Conservation (phyloP, 2,329 filamentous ascomycete species). For the Ophidiomyces ophidiicola region DNA sequence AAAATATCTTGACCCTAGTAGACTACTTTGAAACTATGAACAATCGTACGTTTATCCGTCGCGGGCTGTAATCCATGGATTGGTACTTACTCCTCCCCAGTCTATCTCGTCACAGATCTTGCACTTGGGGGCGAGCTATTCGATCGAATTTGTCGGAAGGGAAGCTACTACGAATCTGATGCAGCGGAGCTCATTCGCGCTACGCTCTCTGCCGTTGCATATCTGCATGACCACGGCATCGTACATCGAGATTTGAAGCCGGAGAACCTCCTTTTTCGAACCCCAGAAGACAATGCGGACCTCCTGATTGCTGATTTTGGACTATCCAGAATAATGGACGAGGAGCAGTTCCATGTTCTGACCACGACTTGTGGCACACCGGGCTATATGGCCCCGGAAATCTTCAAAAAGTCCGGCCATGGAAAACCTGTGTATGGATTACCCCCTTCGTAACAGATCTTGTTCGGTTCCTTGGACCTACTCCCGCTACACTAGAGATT, state of each 20-base stretch:
- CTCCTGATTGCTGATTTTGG: slow-evolving; percentile 96
- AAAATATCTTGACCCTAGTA: slow-evolving; percentile 93
- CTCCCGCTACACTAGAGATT: not conserved
- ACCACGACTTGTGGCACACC: slow-evolving; percentile 97
- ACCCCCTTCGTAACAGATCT: not conserved
- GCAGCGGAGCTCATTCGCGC: slow-evolving; percentile 90
- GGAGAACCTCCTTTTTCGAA: slow-evolving; percentile 91
- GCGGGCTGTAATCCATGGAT: not conserved
- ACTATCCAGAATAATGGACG: slow-evolving; percentile 93
- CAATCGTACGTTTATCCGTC: slow-evolving; percentile 54
- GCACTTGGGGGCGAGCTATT: slow-evolving; percentile 94
- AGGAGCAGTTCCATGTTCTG: slow-evolving; percentile 93
- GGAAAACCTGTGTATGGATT: slow-evolving; percentile 72
- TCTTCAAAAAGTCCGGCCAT: slow-evolving; percentile 97
- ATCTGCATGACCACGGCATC: slow-evolving; percentile 96
- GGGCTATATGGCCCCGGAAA: slow-evolving; percentile 98
- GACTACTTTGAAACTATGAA: slow-evolving; percentile 99
- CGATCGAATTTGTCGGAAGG: slow-evolving; percentile 96
- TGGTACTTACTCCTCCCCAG: slow-evolving; percentile 27
- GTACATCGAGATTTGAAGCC: slow-evolving; percentile 96
- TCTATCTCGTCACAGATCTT: slow-evolving; percentile 94
- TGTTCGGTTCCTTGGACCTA: not conserved
- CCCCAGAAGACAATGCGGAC: slow-evolving; percentile 94
- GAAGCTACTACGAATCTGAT: slow-evolving; percentile 95
- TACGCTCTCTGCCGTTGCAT: slow-evolving; percentile 92